Conservation (phyloP, 2,329 filamentous ascomycete genomes). For the Aspergillus brunneoviolaceus region DNA sequence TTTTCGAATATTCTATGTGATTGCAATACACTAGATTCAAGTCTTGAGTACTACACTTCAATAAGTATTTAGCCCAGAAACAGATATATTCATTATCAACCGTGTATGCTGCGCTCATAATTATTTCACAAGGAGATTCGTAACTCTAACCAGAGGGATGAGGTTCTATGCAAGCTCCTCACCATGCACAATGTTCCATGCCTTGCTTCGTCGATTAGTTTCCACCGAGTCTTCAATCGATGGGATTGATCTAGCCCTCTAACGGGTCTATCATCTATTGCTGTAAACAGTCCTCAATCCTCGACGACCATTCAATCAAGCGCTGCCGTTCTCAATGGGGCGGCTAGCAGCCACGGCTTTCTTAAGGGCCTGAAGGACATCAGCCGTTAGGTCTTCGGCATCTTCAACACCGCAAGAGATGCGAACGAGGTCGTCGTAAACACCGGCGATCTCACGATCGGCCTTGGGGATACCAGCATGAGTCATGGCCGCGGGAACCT, state of each 20-base stretch:
- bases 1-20: too few species aligned
- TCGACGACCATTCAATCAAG: constrained; percentile 9
- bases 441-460: constrained; percentile 85
- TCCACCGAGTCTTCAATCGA: not conserved
- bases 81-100: not conserved
- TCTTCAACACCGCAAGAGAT: constrained; percentile 96
- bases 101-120: not conserved
- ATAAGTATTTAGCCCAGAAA: not conserved
- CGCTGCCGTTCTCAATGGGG: constrained; percentile 46
- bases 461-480: constrained; percentile 91
- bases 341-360: constrained; percentile 59
- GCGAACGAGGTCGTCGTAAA: constrained; percentile 91
- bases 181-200: constrained; percentile 1
- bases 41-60: too few species aligned
- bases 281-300: not conserved
- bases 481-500: constrained; percentile 94
- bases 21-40: too few species aligned
- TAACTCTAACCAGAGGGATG: not conserved
- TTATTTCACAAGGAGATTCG: not conserved
- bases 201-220: constrained; percentile 10
- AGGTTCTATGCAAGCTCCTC: not conserved
- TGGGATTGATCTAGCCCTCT: not conserved
- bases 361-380: constrained; percentile 81
- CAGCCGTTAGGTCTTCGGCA: constrained; percentile 74
- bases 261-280: not conserved